Evolutionary conservation across 805 yeast genomes (phyloP), one percentile per base, ranked within the genome.

Genomic region (Candida peoriensis): DNA sequence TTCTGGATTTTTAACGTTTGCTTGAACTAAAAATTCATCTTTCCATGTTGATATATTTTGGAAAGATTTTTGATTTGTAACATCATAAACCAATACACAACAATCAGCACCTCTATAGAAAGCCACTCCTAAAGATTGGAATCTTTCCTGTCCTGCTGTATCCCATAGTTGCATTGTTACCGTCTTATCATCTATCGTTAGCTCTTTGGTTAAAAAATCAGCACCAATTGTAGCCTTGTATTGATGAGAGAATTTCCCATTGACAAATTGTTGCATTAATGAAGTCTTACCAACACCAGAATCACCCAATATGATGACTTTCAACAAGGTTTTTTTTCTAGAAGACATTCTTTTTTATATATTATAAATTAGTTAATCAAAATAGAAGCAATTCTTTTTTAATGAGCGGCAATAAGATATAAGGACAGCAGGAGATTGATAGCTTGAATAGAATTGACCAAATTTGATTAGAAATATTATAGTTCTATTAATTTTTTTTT

Each of bases 211-310:
- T 44, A 88, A 71, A 57, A 90, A 90, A 59, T 93, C 97, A 2
- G 97, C 97, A 8, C 98, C 98, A 47, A 90, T 90, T 12, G 98
- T 90, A 20, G 97, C 97, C 56, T 90, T 93, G 63, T 93, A 93
- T 59, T 90, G 97, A 47, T 89, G 90, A 26, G 88, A 78, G 63
- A 90, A 90, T 70, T 88, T 89, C 54, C 85, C 88, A 63, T 87
- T 88, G 46, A 93, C 96, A 62, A 87, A 90, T 60, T 90, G 96
- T 61, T 90, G 97, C 96, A 90, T 89, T 47, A 90, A 67, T 4
- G 96, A 87, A 20, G 97, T 90, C 67, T 90, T 90, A 19, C 98
- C 98, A 30, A 93, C 97, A 36, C 97, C 97, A 2, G 96, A 84
- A 60, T 93, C 97, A 26, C 98, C 98, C 36, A 90, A 70, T 36